phyloP scores from a whole-genome alignment of 371 early-diverging fungal genomes.

The Entomophthora muscae region DNA sequence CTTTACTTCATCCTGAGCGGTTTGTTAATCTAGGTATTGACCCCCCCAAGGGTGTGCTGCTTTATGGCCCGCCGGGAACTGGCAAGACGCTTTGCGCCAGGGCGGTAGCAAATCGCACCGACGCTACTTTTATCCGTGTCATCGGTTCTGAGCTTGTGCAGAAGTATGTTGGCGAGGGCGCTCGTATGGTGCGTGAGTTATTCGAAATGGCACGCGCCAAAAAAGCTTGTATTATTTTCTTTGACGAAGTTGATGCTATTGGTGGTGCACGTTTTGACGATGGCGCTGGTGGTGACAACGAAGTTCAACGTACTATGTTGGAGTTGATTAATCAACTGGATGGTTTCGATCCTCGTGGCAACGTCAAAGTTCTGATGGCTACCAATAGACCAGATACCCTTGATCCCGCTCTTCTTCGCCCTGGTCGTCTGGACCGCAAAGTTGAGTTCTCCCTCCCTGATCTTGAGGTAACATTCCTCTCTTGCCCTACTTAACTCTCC shows the following conservation, averaged over 20 bases:
- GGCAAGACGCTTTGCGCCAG: slow-evolving; percentile 99
- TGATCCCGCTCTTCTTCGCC: slow-evolving; percentile 98
- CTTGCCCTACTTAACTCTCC: neutral
- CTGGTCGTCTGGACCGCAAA: slow-evolving; percentile 99
- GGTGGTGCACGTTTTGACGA: slow-evolving; percentile 98
- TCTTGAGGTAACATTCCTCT: slow-evolving; percentile 38
- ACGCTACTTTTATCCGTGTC: slow-evolving; percentile 99
- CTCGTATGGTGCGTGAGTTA: slow-evolving; percentile 98
- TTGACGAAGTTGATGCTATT: slow-evolving; percentile 99
- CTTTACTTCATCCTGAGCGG: slow-evolving; percentile 89
- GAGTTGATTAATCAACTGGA: slow-evolving; percentile 99
- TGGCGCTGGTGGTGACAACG: slow-evolving; percentile 97
- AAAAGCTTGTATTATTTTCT: slow-evolving; percentile 99
- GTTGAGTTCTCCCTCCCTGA: slow-evolving; percentile 98
- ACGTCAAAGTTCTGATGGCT: slow-evolving; percentile 99
- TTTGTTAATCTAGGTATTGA: slow-evolving; percentile 92
- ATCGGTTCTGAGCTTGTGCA: slow-evolving; percentile 99
- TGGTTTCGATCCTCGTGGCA: slow-evolving; percentile 99
- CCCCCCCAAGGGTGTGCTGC: slow-evolving; percentile 96
- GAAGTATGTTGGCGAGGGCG: slow-evolving; percentile 99
- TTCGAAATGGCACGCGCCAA: slow-evolving; percentile 99
- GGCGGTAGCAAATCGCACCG: slow-evolving; percentile 99
- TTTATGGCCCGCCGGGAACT: slow-evolving; percentile 99
- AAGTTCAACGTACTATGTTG: slow-evolving; percentile 99
- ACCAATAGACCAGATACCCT: slow-evolving; percentile 98